These are phyloP conservation scores for Botrytis paeoniae DNA, from an alignment of 2,329 filamentous ascomycete species.

Conservation along the genomic window DNA sequence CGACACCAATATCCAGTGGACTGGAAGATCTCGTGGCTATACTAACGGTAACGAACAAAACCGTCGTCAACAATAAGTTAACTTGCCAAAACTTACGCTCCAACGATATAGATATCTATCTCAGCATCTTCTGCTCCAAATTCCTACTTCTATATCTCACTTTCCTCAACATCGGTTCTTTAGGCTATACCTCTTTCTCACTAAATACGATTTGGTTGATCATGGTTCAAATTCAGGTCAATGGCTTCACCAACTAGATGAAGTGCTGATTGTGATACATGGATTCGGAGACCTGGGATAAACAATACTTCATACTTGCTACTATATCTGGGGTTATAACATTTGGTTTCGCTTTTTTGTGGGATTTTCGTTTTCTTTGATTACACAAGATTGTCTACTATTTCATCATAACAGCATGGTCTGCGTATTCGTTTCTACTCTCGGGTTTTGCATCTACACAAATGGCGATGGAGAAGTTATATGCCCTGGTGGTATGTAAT, in stretches of 20 bases:
- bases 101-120: neutral
- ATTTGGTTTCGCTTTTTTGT: neutral
- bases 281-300: neutral
- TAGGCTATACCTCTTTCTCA: neutral
- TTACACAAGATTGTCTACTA: neutral
- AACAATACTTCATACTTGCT: neutral
- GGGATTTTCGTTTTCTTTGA: neutral
- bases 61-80: neutral
- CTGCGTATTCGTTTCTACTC: neutral
- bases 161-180: neutral
- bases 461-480: neutral
- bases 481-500: slow-evolving; percentile 16
- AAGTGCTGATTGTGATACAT: neutral
- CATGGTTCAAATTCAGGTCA: neutral
- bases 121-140: neutral
- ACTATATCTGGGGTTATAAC: neutral
- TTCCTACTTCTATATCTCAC: neutral
- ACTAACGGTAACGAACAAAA: neutral
- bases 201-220: slow-evolving; percentile 6
- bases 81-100: neutral
- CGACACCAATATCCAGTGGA: neutral
- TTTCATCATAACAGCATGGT: neutral
- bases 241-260: slow-evolving; percentile 8
- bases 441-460: neutral
- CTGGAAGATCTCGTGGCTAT: slow-evolving; percentile 1